Evolutionary conservation across 768 basidiomycete genomes (phyloP).

Genomic region (Leccinum aurantiacum): DNA sequence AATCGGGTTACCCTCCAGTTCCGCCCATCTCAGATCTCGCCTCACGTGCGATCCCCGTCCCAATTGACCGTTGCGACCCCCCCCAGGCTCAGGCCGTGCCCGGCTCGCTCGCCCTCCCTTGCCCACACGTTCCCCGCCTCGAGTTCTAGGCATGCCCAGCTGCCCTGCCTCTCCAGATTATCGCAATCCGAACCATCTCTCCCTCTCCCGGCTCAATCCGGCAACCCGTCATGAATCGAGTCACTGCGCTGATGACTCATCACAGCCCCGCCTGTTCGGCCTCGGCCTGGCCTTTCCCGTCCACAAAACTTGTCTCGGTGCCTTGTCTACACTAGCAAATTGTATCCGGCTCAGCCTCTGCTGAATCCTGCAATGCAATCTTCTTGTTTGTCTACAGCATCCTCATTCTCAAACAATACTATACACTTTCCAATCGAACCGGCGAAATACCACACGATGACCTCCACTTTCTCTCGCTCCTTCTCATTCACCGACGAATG

Average conservation of each 20-base stretch:
- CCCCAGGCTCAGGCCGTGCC: slow-evolving; percentile 3
- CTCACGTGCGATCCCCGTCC: slow-evolving; percentile 26
- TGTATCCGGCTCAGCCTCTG: not conserved
- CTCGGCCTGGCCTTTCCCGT: slow-evolving; percentile 12
- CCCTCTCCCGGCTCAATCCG: not conserved
- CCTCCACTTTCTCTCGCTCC: slow-evolving; percentile 8
- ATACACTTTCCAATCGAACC: not conserved
- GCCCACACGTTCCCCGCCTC: slow-evolving; percentile 34
- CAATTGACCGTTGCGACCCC: slow-evolving; percentile 3
- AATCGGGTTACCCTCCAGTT: slow-evolving; percentile 14
- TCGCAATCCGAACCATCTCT: slow-evolving; percentile 27
- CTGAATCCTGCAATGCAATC: not conserved
- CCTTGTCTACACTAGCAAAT: slow-evolving; percentile 4
- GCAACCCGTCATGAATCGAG: not conserved
- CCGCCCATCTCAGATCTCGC: slow-evolving; percentile 31
- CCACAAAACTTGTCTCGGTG: slow-evolving; percentile 17
- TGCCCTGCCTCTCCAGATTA: slow-evolving; percentile 23
- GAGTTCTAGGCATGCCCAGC: slow-evolving; percentile 25
- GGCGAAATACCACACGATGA: not conserved
- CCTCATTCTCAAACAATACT: not conserved
- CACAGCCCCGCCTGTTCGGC: not conserved
- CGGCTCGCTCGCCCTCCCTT: slow-evolving; percentile 10
- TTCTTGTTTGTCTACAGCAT: not conserved
- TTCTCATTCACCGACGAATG: slow-evolving; percentile 15
- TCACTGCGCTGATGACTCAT: slow-evolving; percentile 24